A percentile compares a stretch with the other conserved stretches of the same genome.
Conservation (phyloP, 2,329 filamentous ascomycete genomes). For the Gaeumannomyces tritici region DNA sequence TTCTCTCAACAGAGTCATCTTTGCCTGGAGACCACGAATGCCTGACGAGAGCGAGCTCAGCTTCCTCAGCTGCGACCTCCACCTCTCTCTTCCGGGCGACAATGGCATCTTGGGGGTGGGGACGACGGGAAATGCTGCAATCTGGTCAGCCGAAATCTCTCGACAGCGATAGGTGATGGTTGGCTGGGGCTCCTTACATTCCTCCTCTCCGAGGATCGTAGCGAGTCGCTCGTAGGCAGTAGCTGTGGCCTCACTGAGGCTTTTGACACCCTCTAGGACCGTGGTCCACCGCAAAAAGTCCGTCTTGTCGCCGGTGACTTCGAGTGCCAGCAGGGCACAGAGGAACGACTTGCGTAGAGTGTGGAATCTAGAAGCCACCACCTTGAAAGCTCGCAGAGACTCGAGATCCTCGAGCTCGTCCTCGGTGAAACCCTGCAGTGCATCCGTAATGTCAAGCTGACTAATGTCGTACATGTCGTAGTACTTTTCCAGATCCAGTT, state of each 20-base stretch:
- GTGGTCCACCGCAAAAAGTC: constrained; percentile 73
- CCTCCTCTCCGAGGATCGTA: constrained; percentile 65
- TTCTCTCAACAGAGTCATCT: constrained; percentile 83
- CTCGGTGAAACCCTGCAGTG: constrained; percentile 48
- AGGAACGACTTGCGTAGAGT: constrained; percentile 76
- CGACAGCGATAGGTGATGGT: not conserved
- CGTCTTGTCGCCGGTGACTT: constrained; percentile 66
- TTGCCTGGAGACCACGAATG: constrained; percentile 86
- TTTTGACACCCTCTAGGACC: constrained; percentile 65
- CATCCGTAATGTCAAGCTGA: constrained; percentile 61
- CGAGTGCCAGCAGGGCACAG: constrained; percentile 79
- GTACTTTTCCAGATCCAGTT: constrained; percentile 80
- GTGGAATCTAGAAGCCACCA: constrained; percentile 70
- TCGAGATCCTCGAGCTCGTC: constrained; percentile 62
- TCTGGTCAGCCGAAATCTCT: not conserved
- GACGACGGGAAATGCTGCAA: constrained; percentile 40
- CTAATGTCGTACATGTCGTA: constrained; percentile 82
- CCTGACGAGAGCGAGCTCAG: constrained; percentile 82
- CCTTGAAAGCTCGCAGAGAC: constrained; percentile 71
- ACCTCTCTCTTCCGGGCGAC: constrained; percentile 70
- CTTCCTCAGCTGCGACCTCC: constrained; percentile 80
- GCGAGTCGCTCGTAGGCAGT: constrained; percentile 57
- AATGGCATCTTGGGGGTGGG: constrained; percentile 49
- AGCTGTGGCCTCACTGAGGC: constrained; percentile 51
- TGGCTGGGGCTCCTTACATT: constrained; percentile 45